phyloP scores from a whole-genome alignment of 805 yeast species.

The Starmerella scarabaei region DNA sequence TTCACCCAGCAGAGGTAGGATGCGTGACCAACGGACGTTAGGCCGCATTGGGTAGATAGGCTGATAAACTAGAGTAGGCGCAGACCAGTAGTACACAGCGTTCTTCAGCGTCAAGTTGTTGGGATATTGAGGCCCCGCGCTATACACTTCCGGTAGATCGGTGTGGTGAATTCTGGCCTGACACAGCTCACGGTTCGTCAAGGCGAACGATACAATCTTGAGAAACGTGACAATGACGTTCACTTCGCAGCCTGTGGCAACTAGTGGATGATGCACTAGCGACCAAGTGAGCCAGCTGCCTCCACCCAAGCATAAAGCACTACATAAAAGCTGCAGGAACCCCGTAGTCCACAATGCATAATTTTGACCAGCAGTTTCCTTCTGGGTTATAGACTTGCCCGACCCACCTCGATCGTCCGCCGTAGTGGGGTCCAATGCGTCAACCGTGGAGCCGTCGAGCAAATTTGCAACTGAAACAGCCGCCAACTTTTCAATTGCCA shows the following conservation, averaged over 20 bases:
- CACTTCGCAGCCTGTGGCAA: constrained; percentile 34
- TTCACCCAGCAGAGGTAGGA: constrained; percentile 29
- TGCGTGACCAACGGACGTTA: constrained; percentile 25
- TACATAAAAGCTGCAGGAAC: constrained; percentile 27
- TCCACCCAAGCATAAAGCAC: constrained; percentile 10
- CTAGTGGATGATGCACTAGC: constrained; percentile 30
- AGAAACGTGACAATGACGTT: constrained; percentile 32
- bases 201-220: constrained; percentile 33
- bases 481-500: constrained; percentile 28
- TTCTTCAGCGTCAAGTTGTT: constrained; percentile 29
- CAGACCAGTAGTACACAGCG: constrained; percentile 32
- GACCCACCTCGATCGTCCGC: not conserved
- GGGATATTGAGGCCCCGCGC: constrained; percentile 29
- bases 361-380: not conserved
- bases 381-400: too few species aligned
- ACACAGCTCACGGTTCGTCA: constrained; percentile 35
- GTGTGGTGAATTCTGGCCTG: constrained; percentile 20
- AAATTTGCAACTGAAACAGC: constrained; percentile 12
- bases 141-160: constrained; percentile 21
- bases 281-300: constrained; percentile 21
- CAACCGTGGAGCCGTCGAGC: not conserved
- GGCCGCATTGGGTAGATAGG: constrained; percentile 34
- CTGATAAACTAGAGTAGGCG: constrained; percentile 38
- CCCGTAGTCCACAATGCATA: constrained; percentile 12
- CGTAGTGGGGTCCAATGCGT: not conserved